Percentiles rank a stretch among this genome's conserved stretches.
phyloP scores from a whole-genome alignment of 768 basidiomycete species.

The Auriscalpium orientale region DNA sequence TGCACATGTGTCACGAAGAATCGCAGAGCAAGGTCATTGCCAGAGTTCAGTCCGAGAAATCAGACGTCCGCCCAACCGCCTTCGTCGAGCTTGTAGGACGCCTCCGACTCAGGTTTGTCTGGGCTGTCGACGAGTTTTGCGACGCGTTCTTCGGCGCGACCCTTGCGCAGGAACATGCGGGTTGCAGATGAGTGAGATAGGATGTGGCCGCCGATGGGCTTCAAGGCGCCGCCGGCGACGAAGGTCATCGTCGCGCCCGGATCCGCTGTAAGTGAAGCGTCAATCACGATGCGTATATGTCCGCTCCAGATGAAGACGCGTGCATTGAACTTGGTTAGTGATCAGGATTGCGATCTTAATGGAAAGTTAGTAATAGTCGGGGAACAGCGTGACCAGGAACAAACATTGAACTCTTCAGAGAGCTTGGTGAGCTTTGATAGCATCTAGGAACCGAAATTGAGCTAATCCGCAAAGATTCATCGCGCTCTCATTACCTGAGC shows the following conservation, averaged over 20 bases:
- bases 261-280: slow-evolving; percentile 42
- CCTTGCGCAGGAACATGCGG: slow-evolving; percentile 82
- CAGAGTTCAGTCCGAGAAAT: slow-evolving; percentile 12
- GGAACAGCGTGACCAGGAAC: slow-evolving; percentile 10
- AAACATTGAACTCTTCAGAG: slow-evolving; percentile 85
- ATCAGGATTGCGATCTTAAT: slow-evolving; percentile 73
- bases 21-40: no score
- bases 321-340: slow-evolving; percentile 91
- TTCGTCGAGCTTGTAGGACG: slow-evolving; percentile 86
- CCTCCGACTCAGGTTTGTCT: slow-evolving; percentile 84
- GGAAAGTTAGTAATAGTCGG: neutral
- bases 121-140: slow-evolving; percentile 88
- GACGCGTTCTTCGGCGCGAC: slow-evolving; percentile 85
- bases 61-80: slow-evolving; percentile 85
- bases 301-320: slow-evolving; percentile 8
- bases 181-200: slow-evolving; percentile 85
- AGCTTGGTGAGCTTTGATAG: slow-evolving; percentile 86
- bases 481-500: slow-evolving; percentile 51
- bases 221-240: slow-evolving; percentile 86
- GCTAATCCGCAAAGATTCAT: no score
- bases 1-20: no score
- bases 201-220: slow-evolving; percentile 88
- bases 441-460: slow-evolving; percentile 43
- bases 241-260: slow-evolving; percentile 95
- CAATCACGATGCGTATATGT: no score